Evolutionary conservation across 2,329 filamentous ascomycete species (phyloP).

Genomic region (Exophiala viscosa): DNA sequence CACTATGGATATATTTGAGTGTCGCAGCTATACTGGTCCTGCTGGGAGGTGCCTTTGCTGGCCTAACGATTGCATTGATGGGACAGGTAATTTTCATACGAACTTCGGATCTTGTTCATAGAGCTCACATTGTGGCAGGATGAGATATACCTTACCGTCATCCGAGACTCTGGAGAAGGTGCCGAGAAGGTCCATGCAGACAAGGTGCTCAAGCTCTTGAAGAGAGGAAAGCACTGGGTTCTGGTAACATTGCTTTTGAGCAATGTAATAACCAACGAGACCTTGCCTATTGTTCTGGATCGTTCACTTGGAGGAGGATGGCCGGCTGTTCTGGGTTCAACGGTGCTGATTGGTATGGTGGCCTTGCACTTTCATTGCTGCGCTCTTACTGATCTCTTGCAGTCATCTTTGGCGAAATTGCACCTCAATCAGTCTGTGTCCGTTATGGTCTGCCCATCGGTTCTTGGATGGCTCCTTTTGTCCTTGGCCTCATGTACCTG

Average conservation of each 20-base stretch:
- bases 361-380: not conserved
- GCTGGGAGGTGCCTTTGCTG: slow-evolving; percentile 87
- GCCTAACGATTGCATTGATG: slow-evolving; percentile 69
- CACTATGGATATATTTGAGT: slow-evolving; percentile 75
- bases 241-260: slow-evolving; percentile 87
- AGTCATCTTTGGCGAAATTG: slow-evolving; percentile 98
- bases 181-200: slow-evolving; percentile 82
- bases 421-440: slow-evolving; percentile 93
- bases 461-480: slow-evolving; percentile 85
- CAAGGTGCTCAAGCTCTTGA: slow-evolving; percentile 73
- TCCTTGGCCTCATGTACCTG: slow-evolving; percentile 85
- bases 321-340: slow-evolving; percentile 89
- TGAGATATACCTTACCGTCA: slow-evolving; percentile 94
- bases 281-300: slow-evolving; percentile 89
- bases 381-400: slow-evolving; percentile 11
- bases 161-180: slow-evolving; percentile 78
- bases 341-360: slow-evolving; percentile 78
- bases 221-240: slow-evolving; percentile 96
- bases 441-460: slow-evolving; percentile 94
- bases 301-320: slow-evolving; percentile 90
- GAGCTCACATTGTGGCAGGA: slow-evolving; percentile 51
- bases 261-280: slow-evolving; percentile 98
- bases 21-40: slow-evolving; percentile 78
- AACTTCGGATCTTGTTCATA: not conserved
- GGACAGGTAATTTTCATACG: slow-evolving; percentile 47